Conservation (phyloP, 805 yeast genomes). For the Saccharomycopsis selenospora region DNA sequence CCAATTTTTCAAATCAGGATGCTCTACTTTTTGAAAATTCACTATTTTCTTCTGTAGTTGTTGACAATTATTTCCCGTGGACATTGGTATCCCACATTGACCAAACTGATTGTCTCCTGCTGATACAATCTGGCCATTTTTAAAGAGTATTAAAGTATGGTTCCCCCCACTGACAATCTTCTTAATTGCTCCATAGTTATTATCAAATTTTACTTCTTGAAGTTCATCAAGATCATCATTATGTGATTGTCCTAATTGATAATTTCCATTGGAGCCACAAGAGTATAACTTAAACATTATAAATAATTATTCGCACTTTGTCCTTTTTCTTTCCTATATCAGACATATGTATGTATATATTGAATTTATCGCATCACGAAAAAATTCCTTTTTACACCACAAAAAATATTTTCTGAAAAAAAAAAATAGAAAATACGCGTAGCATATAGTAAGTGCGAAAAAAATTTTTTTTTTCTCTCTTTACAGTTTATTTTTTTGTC, state of each 20-base stretch:
- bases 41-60: too few relatives aligned
- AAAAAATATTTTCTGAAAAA: too few relatives aligned
- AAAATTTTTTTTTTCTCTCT: too few relatives aligned
- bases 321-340: too few relatives aligned
- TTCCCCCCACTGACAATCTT: conserved; percentile 77
- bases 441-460: too few relatives aligned
- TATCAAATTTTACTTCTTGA: conserved; percentile 19
- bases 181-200: conserved; percentile 13
- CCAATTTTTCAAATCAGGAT: conserved; percentile 30
- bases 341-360: too few relatives aligned
- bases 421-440: too few relatives aligned
- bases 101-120: conserved; percentile 54
- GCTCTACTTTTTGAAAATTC: conserved; percentile 24
- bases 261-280: conserved; percentile 82
- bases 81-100: conserved; percentile 39
- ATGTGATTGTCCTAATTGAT: conserved; percentile 61
- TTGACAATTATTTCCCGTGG: too few relatives aligned
- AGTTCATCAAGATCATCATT: conserved; percentile 40
- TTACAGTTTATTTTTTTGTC: too few relatives aligned
- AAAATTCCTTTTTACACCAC: too few relatives aligned
- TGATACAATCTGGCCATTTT: conserved; percentile 45
- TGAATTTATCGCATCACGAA: too few relatives aligned
- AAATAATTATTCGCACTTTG: too few relatives aligned
- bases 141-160: conserved; percentile 59
- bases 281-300: conserved; percentile 32